phyloP scores from a whole-genome alignment of 148 eudicot species.

The Amaranthus palmeri region DNA sequence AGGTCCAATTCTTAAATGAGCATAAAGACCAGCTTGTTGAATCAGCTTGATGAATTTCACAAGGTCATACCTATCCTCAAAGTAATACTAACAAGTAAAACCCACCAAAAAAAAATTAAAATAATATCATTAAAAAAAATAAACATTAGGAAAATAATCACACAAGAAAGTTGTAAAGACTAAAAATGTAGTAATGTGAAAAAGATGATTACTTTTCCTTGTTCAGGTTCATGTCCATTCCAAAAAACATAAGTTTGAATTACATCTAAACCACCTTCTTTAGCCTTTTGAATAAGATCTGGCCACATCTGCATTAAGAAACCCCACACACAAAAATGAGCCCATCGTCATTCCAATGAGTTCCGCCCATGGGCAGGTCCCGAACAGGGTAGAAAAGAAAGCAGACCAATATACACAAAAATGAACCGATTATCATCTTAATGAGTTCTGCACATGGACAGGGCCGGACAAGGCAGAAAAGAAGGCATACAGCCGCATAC shows the following conservation, averaged over 20 bases:
- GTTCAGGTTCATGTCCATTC: constrained; percentile 96
- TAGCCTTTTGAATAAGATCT: constrained; percentile 87
- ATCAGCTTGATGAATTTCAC: constrained; percentile 78
- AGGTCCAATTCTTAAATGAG: constrained; percentile 86
- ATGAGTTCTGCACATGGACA: too few species aligned
- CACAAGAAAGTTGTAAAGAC: neutral
- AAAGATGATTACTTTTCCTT: constrained; percentile 52
- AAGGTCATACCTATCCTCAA: constrained; percentile 83
- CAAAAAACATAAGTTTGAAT: constrained; percentile 92
- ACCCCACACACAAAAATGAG: neutral
- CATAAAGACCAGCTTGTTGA: constrained; percentile 77
- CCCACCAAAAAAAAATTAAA: neutral
- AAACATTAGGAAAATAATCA: constrained; percentile 4
- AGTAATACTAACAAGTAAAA: constrained; percentile 50
- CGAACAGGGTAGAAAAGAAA: too few species aligned
- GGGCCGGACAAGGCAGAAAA: too few species aligned
- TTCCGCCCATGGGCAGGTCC: too few species aligned
- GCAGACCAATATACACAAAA: too few species aligned
- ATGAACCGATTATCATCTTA: too few species aligned
- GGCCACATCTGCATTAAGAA: constrained; percentile 76
- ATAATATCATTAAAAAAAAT: neutral
- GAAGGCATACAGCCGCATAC: too few species aligned
- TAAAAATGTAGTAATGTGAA: neutral
- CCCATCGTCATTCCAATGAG: too few species aligned
- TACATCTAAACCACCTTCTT: constrained; percentile 88